A percentile compares a stretch with the other conserved stretches of the same genome.
phyloP scores from a whole-genome alignment of 305 asterid species.

The Fraxinus nigra region DNA sequence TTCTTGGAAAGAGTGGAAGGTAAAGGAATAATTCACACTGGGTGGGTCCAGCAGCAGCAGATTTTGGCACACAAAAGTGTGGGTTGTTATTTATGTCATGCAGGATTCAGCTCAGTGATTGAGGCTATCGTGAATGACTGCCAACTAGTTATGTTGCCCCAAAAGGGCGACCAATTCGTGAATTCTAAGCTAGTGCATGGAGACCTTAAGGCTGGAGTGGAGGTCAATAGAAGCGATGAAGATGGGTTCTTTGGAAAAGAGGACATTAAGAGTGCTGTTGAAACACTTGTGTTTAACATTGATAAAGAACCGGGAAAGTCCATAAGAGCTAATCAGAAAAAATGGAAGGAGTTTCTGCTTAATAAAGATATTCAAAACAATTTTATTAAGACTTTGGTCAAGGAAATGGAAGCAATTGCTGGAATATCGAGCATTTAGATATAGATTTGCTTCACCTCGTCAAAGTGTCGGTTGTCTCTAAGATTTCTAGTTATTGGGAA shows the following conservation, averaged over 20 bases:
- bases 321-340: slow-evolving; percentile 35
- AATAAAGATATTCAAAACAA: slow-evolving; percentile 30
- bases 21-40: slow-evolving; percentile 38
- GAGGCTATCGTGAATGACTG: slow-evolving; percentile 45
- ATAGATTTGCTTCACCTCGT: background rate
- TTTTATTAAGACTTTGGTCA: slow-evolving; percentile 33
- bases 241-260: slow-evolving; percentile 45
- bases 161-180: slow-evolving; percentile 43
- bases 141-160: slow-evolving; percentile 44
- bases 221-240: slow-evolving; percentile 53
- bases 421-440: background rate
- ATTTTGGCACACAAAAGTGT: slow-evolving; percentile 45
- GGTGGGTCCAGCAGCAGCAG: slow-evolving; percentile 68
- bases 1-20: slow-evolving; percentile 35
- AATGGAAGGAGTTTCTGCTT: slow-evolving; percentile 43
- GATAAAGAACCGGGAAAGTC: slow-evolving; percentile 27
- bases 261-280: slow-evolving; percentile 40
- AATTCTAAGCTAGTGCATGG: slow-evolving; percentile 40
- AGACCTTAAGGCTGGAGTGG: slow-evolving; percentile 52
- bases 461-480: background rate
- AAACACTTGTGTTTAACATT: slow-evolving; percentile 25
- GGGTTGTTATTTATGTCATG: slow-evolving; percentile 50
- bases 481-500: background rate
- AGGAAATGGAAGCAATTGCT: slow-evolving; percentile 28
- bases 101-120: slow-evolving; percentile 53